A percentile compares a stretch with the other conserved stretches of the same genome.
Conservation (phyloP, 1,284 basidiomycete species). For the Sanguinoderma infundibulare region DNA sequence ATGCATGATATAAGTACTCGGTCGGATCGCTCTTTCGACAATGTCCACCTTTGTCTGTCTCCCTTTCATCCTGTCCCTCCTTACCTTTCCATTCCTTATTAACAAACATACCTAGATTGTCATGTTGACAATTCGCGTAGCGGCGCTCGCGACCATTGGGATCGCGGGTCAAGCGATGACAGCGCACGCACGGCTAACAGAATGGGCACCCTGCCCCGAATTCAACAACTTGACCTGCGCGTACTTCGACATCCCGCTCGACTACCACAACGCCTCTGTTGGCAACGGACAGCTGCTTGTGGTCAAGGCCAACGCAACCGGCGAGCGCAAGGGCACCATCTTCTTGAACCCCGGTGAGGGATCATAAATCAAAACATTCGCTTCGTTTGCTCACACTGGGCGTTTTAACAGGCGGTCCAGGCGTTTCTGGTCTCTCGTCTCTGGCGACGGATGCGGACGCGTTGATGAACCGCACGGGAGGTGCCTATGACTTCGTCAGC, state of each 20-base stretch:
- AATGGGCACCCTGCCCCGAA: slow-evolving; percentile 14
- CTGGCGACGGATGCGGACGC: slow-evolving; percentile 6
- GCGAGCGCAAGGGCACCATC: slow-evolving; percentile 13
- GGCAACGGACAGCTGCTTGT: slow-evolving; percentile 15
- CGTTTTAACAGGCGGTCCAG: slow-evolving; percentile 14
- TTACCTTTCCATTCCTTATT: not conserved
- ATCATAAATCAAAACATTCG: no score
- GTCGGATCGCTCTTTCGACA: no score
- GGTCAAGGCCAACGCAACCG: slow-evolving; percentile 17
- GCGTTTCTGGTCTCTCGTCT: slow-evolving; percentile 14
- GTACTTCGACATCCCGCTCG: slow-evolving; percentile 18
- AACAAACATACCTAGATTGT: not conserved
- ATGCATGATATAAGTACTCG: no score
- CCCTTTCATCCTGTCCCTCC: not conserved
- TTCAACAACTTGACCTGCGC: slow-evolving; percentile 13
- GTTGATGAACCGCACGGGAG: slow-evolving; percentile 17
- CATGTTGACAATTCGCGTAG: not conserved
- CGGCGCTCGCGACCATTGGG: not conserved
- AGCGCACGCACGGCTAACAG: not conserved
- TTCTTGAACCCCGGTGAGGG: slow-evolving; percentile 22
- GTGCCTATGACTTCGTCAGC: slow-evolving; percentile 17
- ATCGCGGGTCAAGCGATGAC: not conserved
- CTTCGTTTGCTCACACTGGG: not conserved
- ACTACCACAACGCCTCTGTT: slow-evolving; percentile 19
- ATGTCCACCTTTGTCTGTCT: no score